These are phyloP conservation scores for Termitomyces titanicus DNA, from an alignment of 768 basidiomycete species.

Conservation along the genomic window DNA sequence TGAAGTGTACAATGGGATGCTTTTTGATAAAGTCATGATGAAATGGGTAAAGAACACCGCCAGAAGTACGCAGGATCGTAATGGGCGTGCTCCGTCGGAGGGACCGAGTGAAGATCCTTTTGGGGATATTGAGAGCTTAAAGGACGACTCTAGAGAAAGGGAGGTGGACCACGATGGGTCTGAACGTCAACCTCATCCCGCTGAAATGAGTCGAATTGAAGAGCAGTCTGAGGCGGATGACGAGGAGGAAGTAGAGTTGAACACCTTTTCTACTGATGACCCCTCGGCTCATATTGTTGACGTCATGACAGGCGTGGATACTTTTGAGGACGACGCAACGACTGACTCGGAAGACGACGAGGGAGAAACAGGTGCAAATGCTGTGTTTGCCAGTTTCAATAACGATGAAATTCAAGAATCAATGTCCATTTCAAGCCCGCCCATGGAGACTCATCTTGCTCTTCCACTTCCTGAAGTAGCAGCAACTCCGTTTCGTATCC, in stretches of 20 bases:
- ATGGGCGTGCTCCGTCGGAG: slow-evolving; percentile 28
- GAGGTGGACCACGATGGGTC: slow-evolving; percentile 18
- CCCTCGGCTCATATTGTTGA: slow-evolving; percentile 50
- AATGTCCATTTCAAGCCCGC: slow-evolving; percentile 9
- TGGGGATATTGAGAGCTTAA: slow-evolving; percentile 83
- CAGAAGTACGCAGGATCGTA: slow-evolving; percentile 27
- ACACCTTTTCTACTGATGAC: slow-evolving; percentile 71
- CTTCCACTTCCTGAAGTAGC: not conserved
- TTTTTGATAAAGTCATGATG: slow-evolving; percentile 80
- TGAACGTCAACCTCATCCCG: slow-evolving; percentile 12
- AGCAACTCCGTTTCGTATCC: slow-evolving; percentile 25
- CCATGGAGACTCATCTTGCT: slow-evolving; percentile 2
- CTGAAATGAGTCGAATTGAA: slow-evolving; percentile 46
- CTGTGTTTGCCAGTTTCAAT: slow-evolving; percentile 32
- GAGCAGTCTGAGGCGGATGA: slow-evolving; percentile 51
- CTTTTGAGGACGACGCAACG: slow-evolving; percentile 37
- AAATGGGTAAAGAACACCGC: slow-evolving; percentile 74
- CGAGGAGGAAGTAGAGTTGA: slow-evolving; percentile 64
- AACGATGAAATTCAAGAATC: slow-evolving; percentile 26
- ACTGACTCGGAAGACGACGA: slow-evolving; percentile 52
- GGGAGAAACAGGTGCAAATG: slow-evolving; percentile 25
- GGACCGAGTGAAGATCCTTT: slow-evolving; percentile 85
- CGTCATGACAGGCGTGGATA: slow-evolving; percentile 47
- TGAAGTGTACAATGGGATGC: slow-evolving; percentile 82
- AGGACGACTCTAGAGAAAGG: slow-evolving; percentile 51